These are phyloP conservation scores for Pseudopyricularia cyperi DNA, from an alignment of 2,329 filamentous ascomycete genomes.

Conservation along the genomic window DNA sequence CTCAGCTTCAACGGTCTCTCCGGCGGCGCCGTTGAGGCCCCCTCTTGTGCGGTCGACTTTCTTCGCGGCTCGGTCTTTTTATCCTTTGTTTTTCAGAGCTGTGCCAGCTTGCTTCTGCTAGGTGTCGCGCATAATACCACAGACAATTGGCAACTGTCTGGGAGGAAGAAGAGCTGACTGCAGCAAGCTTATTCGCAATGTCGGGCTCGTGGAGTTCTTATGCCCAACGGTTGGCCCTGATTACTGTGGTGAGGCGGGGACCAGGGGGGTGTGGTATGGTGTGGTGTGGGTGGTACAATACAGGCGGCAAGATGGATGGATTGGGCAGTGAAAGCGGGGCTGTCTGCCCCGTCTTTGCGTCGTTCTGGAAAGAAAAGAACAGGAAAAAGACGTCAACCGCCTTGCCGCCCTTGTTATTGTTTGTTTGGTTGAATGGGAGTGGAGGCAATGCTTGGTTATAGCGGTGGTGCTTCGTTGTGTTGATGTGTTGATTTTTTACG, in stretches of 20 bases:
- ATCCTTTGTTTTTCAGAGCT: too few species aligned
- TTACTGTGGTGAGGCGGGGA: background rate
- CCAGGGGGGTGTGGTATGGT: background rate
- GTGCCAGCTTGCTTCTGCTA: background rate
- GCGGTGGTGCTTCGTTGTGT: too few species aligned
- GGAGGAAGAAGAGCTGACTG: background rate
- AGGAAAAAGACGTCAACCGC: too few species aligned
- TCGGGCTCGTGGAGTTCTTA: background rate
- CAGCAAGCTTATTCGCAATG: background rate
- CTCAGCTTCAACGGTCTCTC: background rate
- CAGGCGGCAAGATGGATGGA: too few species aligned
- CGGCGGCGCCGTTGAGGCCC: background rate
- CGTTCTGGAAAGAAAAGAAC: background rate
- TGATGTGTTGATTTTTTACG: too few species aligned
- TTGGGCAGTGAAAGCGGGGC: background rate
- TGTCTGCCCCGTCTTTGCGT: background rate
- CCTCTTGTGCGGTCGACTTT: background rate
- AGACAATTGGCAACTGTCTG: background rate
- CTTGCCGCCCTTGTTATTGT: too few species aligned
- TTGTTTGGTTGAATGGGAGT: too few species aligned
- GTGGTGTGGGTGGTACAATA: too few species aligned
- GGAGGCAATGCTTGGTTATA: too few species aligned
- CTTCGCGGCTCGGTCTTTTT: background rate
- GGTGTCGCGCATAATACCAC: background rate
- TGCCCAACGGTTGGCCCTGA: background rate